Evolutionary conservation across 495 filamentous ascomycete genomes (phyloP).

Genomic region (Lasiosphaeriaceae sp.): DNA sequence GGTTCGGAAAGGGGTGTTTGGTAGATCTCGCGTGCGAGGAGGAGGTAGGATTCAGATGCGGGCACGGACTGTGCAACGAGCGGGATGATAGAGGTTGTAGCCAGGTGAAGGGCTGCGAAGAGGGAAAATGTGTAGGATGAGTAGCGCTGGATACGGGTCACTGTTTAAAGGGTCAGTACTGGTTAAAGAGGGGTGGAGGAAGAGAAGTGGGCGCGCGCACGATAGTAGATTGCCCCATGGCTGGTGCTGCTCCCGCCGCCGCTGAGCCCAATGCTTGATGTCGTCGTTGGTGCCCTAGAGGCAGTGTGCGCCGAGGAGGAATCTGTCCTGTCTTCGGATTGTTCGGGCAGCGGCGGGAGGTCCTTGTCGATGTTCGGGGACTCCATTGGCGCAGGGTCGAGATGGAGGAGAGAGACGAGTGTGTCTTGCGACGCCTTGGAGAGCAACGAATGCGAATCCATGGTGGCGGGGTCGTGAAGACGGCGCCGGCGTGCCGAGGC

Average conservation of each 20-base stretch:
- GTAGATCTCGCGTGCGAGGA: constrained; percentile 70
- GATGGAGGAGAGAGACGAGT: constrained; percentile 63
- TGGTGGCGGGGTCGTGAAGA: too few relatives aligned
- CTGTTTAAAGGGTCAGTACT: constrained; percentile 36
- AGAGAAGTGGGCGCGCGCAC: constrained; percentile 36
- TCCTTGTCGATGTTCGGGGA: constrained; percentile 56
- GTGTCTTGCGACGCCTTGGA: constrained; percentile 46
- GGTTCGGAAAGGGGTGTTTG: constrained; percentile 69
- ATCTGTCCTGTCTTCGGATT: constrained; percentile 19
- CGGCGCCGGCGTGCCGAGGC: too few relatives aligned
- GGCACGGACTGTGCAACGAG: constrained; percentile 53
- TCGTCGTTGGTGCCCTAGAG: constrained; percentile 4
- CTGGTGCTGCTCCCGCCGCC: constrained; percentile 28
- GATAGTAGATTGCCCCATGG: constrained; percentile 56
- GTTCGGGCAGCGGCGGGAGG: constrained; percentile 42
- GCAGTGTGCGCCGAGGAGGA: constrained; percentile 13
- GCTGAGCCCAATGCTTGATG: constrained; percentile 51
- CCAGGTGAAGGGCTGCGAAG: constrained; percentile 73
- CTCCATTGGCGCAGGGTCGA: constrained; percentile 81
- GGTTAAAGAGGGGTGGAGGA: constrained; percentile 7
- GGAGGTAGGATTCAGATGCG: constrained; percentile 59
- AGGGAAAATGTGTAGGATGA: constrained; percentile 80
- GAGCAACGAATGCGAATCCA: constrained; percentile 26
- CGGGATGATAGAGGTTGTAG: constrained; percentile 74
- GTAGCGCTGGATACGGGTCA: constrained; percentile 77